phyloP scores from a whole-genome alignment of 768 basidiomycete species.

The Lentinula raphanica region DNA sequence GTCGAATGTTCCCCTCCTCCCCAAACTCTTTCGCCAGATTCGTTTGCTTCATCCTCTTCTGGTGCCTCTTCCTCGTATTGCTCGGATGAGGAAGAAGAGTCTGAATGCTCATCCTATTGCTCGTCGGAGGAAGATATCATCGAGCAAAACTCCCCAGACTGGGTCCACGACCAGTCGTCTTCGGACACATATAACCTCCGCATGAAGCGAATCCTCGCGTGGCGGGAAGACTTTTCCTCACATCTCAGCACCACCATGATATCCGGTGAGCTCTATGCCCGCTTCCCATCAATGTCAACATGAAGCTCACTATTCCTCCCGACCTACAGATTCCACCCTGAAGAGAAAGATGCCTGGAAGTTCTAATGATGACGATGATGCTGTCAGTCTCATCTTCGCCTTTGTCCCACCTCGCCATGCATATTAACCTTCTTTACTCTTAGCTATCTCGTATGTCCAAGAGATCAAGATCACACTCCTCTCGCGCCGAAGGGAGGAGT shows the following conservation, averaged over 20 bases:
- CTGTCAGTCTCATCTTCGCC: constrained; percentile 23
- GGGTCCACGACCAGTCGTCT: constrained; percentile 24
- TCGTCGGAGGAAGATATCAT: constrained; percentile 52
- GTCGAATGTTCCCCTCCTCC: constrained; percentile 63
- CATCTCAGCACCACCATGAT: constrained; percentile 33
- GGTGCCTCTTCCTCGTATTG: constrained; percentile 35
- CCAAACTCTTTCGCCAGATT: constrained; percentile 31
- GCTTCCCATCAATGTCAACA: not conserved
- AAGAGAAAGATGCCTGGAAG: constrained; percentile 45
- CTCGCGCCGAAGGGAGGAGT: constrained; percentile 25
- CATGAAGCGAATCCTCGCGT: constrained; percentile 65
- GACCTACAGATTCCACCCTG: constrained; percentile 24
- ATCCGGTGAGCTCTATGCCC: constrained; percentile 32
- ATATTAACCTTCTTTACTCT: constrained; percentile 13
- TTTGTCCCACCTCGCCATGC: not conserved
- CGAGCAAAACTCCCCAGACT: constrained; percentile 22
- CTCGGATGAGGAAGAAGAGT: constrained; percentile 41
- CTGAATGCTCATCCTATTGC: constrained; percentile 62
- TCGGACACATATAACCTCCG: constrained; percentile 47
- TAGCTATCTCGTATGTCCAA: constrained; percentile 53
- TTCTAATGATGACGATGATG: constrained; percentile 28
- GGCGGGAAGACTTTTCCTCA: constrained; percentile 57
- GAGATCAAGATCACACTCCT: constrained; percentile 41
- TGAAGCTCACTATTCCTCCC: not conserved
- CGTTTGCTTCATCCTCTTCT: constrained; percentile 27